Evolutionary conservation across 768 basidiomycete species (phyloP).

Genomic region (Boletus sensibilis): DNA sequence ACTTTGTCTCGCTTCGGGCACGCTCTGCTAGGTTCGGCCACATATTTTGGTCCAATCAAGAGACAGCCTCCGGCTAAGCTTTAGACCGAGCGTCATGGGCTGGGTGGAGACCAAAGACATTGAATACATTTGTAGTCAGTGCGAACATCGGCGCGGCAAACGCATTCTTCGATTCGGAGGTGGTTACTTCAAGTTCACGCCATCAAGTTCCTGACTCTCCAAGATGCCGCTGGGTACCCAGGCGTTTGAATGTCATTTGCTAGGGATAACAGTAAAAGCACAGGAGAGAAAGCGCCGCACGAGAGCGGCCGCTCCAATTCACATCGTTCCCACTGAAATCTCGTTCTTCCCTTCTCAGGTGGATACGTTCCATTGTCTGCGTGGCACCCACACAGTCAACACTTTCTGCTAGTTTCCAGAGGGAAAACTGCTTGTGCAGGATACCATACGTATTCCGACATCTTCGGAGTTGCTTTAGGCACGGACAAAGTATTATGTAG

Average conservation of each 20-base stretch:
- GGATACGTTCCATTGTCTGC: too few relatives aligned
- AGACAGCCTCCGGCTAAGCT: too few relatives aligned
- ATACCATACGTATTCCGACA: neutral
- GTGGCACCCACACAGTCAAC: neutral
- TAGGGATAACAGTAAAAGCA: neutral
- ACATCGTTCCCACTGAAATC: neutral
- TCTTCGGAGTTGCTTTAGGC: neutral
- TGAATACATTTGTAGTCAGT: too few relatives aligned
- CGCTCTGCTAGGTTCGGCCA: too few relatives aligned
- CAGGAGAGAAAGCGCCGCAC: neutral
- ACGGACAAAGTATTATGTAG: neutral
- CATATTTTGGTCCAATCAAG: too few relatives aligned
- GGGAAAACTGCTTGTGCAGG: neutral
- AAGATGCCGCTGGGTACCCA: neutral
- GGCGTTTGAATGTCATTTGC: neutral
- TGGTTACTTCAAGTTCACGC: neutral
- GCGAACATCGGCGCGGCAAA: too few relatives aligned
- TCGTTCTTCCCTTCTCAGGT: neutral
- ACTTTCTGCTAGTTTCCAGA: neutral
- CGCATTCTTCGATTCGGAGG: too few relatives aligned
- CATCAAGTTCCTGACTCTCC: neutral
- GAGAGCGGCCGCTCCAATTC: neutral
- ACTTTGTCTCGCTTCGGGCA: too few relatives aligned
- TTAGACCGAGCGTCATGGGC: too few relatives aligned
- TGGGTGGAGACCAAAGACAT: too few relatives aligned